These are phyloP conservation scores for Plasmodium vivax DNA, from an alignment of 169 alveolate genomes.

Conservation along the genomic window DNA sequence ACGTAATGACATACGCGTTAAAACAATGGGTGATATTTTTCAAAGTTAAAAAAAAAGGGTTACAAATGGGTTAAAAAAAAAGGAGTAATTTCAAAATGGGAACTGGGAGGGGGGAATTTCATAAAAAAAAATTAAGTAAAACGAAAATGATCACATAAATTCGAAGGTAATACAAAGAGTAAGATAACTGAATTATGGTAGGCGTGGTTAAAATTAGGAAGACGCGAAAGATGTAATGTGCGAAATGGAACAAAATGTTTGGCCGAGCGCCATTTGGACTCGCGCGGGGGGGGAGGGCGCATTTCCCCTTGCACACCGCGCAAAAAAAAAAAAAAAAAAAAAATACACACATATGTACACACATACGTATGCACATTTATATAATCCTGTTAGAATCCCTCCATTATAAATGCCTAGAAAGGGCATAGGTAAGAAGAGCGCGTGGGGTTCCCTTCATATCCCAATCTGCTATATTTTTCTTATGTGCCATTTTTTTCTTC, in stretches of 20 bases:
- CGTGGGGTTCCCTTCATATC: not conserved
- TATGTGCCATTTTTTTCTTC: not conserved
- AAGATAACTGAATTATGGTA: not conserved
- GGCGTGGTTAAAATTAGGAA: not conserved
- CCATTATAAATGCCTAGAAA: not conserved
- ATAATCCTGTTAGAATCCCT: not conserved
- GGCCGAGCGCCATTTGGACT: not conserved
- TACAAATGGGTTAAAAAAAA: constrained; percentile 12
- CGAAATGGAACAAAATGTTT: not conserved
- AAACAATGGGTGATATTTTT: constrained; percentile 11
- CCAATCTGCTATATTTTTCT: not conserved
- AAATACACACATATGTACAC: not conserved
- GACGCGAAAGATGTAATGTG: not conserved
- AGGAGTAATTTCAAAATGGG: not conserved
- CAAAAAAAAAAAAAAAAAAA: not conserved
- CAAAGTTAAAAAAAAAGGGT: constrained; percentile 1
- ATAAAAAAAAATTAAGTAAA: not conserved
- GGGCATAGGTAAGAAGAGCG: not conserved
- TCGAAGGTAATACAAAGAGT: not conserved
- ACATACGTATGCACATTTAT: not conserved
- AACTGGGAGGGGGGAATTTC: not conserved
- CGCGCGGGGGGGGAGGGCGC: not conserved
- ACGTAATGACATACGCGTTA: not conserved
- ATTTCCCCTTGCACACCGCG: not conserved
- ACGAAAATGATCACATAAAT: not conserved